A percentile compares a stretch with the other conserved stretches of the same genome.
Conservation (phyloP, 2,329 filamentous ascomycete species). For the Talaromyces sp. region DNA sequence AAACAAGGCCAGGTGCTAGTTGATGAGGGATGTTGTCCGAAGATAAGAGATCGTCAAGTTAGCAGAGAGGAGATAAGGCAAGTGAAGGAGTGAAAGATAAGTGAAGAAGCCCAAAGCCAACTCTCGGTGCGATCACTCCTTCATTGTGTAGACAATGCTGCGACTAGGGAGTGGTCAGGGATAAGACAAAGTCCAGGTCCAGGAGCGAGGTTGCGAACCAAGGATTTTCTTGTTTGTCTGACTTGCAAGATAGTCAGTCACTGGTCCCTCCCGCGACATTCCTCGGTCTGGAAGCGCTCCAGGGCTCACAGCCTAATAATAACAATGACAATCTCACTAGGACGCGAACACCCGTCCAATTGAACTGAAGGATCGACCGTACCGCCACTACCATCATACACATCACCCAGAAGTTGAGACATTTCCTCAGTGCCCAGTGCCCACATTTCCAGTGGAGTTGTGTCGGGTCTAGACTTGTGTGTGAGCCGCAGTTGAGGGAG, state of each 20-base stretch:
- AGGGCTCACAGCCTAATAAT: neutral
- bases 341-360: neutral
- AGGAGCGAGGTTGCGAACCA: neutral
- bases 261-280: constrained; percentile 6
- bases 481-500: neutral
- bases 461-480: neutral
- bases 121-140: neutral
- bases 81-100: neutral
- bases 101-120: neutral
- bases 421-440: neutral
- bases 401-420: neutral
- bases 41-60: neutral
- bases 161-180: neutral
- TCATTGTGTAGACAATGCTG: neutral
- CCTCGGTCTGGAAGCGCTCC: constrained; percentile 4
- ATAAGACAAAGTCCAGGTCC: neutral
- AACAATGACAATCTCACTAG: neutral
- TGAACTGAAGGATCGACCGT: neutral
- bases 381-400: neutral
- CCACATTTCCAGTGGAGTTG: neutral
- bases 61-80: neutral
- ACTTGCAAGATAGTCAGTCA: neutral
- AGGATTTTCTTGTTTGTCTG: neutral
- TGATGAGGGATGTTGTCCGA: neutral
- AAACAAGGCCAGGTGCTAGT: neutral